Evolutionary conservation across 2,329 filamentous ascomycete species (phyloP), one percentile per base, ranked within the genome.

Genomic region (Calcarisporium arbuscula): DNA sequence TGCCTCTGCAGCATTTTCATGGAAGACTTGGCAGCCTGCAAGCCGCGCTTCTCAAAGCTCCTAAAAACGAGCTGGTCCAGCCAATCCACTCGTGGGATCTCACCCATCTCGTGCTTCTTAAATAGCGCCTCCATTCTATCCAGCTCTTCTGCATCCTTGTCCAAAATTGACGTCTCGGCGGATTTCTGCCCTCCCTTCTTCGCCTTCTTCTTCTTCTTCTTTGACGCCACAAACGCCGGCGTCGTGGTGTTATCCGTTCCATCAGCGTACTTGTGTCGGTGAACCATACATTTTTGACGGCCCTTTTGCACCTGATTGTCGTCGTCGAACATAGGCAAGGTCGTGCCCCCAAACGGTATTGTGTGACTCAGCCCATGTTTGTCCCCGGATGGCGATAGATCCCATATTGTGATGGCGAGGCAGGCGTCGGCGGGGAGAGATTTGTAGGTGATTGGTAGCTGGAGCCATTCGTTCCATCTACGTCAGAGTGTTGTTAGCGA

Each of bases 101-200:
- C 92, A 14, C 88, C 89, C 83, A 95, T 94, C 55, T 98, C 94
- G 53, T 96, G 92, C 61, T 95, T 94, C 62, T 98, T 98, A 55
- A 98, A 84, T 16, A 96, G 61, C 35, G 79, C 82, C 53, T 96
- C 89, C 47, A 98, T 74, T 14, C 92, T 74, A 49, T 95, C 88
- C 42, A 95, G 72, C 59, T 98, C 92, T 34, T 86, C 80, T n/a
- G 65, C 65, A 40, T 94, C 79, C 47, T 82, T 82, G 38, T 84
- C 78, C n/a, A 76, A 64, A 1, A 65, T 56, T 3, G 70, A 64
- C 2, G 70, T 60, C 2, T 64, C 63, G 5, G 65, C 67, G 26
- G 68, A 72, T 36, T 62, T 69, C 3, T 65, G 61, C 19, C 68
- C 68, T 32, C 72, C 66, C 34, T 64, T 72, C 39, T 65, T 68